Evolutionary conservation across 768 basidiomycete species (phyloP), one percentile per base, ranked within the genome.

Genomic region (Austroboletus festivus): DNA sequence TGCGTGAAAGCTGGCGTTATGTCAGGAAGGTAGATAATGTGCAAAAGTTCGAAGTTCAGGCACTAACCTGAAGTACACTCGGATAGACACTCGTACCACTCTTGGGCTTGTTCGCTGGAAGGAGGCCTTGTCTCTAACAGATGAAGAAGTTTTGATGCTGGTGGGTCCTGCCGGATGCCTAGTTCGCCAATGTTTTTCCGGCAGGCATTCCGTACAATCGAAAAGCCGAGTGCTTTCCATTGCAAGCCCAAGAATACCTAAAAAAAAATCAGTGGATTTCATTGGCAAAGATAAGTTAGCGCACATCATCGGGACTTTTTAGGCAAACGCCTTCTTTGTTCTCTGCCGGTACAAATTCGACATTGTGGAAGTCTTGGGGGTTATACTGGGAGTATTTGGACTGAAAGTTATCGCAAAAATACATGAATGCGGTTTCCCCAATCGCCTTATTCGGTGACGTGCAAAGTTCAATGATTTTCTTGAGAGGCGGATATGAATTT

Each of bases 161-260:
- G 75, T 2, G 92, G 91, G 59, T 89, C 76, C 48, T 79, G 76
- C 31, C 67, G 68, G 2, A 96, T 71, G 47, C 83, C 80, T 23
- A 94, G 68, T 53, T 86, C 88, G 3, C 67, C 54, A 4, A 74
- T 55, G 1, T 75, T 75, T 4, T 69, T 62, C 15, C 68, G 71
- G 44, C 82, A 60, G 19, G 56, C 62, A 5, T 76, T 72, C 35
- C 82, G 75, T 3, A 89, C 71, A 4, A 86, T 73, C 10, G 78
- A 61, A 63, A 93, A 92, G 2, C 88, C 89, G 19, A 96, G 71
- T 0, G 72, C 64, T 1, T 82, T 75, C 76, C 86, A 44, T 11
- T 38, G 23, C 5, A n/a, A 24, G 5, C 18, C 22, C 22, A 46
- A 33, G 19, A 51, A 53, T 21, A 53, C 52, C 52, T 53, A 33